Evolutionary conservation across 345 rosid genomes (phyloP).

Genomic region (Conringia planisiliqua): DNA sequence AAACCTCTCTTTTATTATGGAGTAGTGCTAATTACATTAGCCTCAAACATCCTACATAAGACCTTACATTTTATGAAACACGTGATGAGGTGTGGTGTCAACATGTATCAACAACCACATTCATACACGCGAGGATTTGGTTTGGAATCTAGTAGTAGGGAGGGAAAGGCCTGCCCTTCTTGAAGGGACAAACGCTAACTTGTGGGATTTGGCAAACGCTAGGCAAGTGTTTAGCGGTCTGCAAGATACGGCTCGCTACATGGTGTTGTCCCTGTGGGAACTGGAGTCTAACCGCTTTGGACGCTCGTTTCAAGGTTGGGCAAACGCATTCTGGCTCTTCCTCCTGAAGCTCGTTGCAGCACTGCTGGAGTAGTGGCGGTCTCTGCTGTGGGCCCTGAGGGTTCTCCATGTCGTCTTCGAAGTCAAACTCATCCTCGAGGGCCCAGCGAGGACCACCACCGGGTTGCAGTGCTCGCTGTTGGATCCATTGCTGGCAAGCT

Average conservation of each 20-base stretch:
- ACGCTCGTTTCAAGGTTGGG: conserved; percentile 19
- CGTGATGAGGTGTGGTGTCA: neutral
- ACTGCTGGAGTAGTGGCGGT: neutral
- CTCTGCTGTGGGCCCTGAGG: neutral
- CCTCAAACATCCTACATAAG: conserved; percentile 3
- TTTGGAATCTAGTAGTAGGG: conserved; percentile 11
- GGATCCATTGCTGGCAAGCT: conserved; percentile 18
- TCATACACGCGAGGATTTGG: neutral
- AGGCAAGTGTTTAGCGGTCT: conserved; percentile 20
- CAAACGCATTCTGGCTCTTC: conserved; percentile 17
- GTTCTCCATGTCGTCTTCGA: conserved; percentile 20
- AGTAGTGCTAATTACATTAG: conserved; percentile 22
- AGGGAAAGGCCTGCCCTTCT: conserved; percentile 1
- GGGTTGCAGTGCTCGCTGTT: neutral
- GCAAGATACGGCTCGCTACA: neutral
- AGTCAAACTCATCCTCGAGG: conserved; percentile 13
- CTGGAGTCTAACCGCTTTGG: neutral
- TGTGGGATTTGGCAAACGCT: neutral
- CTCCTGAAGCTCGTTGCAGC: conserved; percentile 24
- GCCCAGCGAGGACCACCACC: neutral
- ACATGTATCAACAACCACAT: conserved; percentile 1
- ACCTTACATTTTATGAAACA: neutral
- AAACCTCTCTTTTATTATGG: neutral
- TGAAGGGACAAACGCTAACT: conserved; percentile 23
- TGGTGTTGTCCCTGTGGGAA: neutral